These are phyloP conservation scores for Monosporascus sp. DNA, from an alignment of 2,329 filamentous ascomycete species.

Conservation along the genomic window DNA sequence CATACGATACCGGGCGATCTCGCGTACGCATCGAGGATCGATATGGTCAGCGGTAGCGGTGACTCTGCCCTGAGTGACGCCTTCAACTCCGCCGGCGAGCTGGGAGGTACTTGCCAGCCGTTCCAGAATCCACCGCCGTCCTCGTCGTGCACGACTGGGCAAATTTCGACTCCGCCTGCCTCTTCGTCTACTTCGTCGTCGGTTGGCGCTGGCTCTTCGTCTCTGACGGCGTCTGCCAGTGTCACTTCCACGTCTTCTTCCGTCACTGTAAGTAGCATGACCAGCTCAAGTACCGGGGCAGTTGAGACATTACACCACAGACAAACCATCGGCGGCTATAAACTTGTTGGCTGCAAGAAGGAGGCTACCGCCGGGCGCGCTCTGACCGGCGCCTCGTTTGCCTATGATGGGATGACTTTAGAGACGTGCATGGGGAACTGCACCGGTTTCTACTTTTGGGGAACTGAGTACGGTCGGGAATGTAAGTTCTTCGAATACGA, in stretches of 20 bases:
- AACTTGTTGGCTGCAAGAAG: constrained; percentile 43
- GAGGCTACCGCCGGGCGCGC: constrained; percentile 40
- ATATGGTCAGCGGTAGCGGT: constrained; percentile 37
- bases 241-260: constrained; percentile 19
- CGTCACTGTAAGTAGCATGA: constrained; percentile 15
- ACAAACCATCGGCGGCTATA: constrained; percentile 38
- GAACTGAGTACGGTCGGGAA: constrained; percentile 47
- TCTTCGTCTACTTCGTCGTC: constrained; percentile 11
- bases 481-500: constrained; percentile 27
- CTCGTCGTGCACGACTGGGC: constrained; percentile 19
- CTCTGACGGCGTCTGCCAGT: background rate
- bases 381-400: constrained; percentile 34
- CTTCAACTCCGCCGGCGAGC: constrained; percentile 43
- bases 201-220: background rate
- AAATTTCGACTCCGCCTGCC: constrained; percentile 12
- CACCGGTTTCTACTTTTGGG: constrained; percentile 42
- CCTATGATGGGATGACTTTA: constrained; percentile 45
- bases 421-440: constrained; percentile 44
- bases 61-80: constrained; percentile 34
- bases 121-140: constrained; percentile 32
- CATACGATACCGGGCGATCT: constrained; percentile 40
- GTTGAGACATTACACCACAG: constrained; percentile 32
- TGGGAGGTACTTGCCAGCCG: constrained; percentile 39
- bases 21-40: constrained; percentile 41
- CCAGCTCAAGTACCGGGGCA: constrained; percentile 24